Base-by-base conservation (phyloP, 1,139 yeast genomes). In the Nakaseomyces delphensis region DNA sequence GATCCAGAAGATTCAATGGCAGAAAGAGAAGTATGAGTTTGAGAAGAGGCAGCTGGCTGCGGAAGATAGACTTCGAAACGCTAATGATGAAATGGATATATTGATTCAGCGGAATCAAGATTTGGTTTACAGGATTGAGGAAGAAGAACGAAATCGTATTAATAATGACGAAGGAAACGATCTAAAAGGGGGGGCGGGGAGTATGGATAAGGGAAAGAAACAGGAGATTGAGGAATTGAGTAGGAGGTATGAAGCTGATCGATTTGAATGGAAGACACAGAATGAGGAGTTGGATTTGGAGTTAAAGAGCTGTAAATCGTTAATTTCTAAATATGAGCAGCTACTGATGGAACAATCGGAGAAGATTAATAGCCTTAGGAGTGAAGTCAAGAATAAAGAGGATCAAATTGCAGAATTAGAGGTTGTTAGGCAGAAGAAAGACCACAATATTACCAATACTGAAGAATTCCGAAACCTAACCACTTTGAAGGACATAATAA, bases 401-500 rank as follows among this genome's bases (percentile, higher is more conserved):
- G 50, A 47, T 3, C 55, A 57, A 16, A 48, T 62, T 5, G 47
- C 47, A 3, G 50, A 54, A 10, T 45, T 64, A 24, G 49, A 53
- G 42, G 54, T 51, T 14, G 41, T 49, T 9, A 45, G 48, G 13
- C 48, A 52, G 7, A 46, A 51, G 4, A 52, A 51, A 40, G 50
- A 51, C 1, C 57, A 57, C 39, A 54, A 51, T 20, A 51, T 48
- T 38, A 49, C 54, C 39, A 47, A 50, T 23, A 55, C 61, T 6
- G 59, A 53, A 37, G 57, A 52, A 21, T 33, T 52, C 9, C 50
- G 56, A 32, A 60, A 56, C 36, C 41, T 62, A 30, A 50, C 58
- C 3, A 45, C 53, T 3, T 57, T 80, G 23, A 74, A 77, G 51
- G 66, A 67, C 33, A 77, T 80, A 51, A 69, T 83, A 28, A 68